Base-by-base conservation (phyloP, 2,329 filamentous ascomycete genomes). In the Alternaria viburni region DNA sequence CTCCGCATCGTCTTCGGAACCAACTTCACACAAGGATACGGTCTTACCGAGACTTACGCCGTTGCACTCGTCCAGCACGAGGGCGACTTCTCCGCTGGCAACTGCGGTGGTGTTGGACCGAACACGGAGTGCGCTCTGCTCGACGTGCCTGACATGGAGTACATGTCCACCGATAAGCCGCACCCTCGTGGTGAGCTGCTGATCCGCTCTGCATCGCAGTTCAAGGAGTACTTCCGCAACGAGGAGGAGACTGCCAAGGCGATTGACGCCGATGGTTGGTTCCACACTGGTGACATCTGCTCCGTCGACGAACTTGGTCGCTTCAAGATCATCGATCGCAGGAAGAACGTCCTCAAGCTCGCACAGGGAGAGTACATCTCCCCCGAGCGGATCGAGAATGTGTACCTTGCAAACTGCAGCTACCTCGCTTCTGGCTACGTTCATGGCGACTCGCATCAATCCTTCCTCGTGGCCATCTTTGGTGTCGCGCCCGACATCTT, bases 261-360 rank as follows among this genome's bases (percentile, higher is more conserved):
- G 0, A 85, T 98, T 49, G 93, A 95, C 9, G 84, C 90, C 30
- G 93, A 97, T 69, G 96, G 96, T 65, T 99, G 96, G 96, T 98
- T 99, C 87, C 91, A 92, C 79, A 97, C 93, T 0, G 96, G 96
- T 59, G 96, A 99, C 74, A 95, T 99, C 69, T 93, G 89, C 75
- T 88, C 90, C 68, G 86, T 99, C 23, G 96, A 99, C 80, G 89
- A 89, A 70, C 81, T 92, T 76, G 96, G 96, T 66, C 92, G 94
- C 64, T 91, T 98, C 85, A 90, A 88, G 81, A 97, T 99, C 81
- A 91, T 99, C 74, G 96, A 99, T 81, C 93, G 96, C 74, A 91
- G 93, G 83, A 99, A 99, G 91, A 98, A 98, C 82, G 93, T 99
- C n/a, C 89, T 99, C 77, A 99, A 99, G 87, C 88, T 99, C 59